Base-by-base conservation (phyloP, 2,329 filamentous ascomycete species). In the Fusarium longipes region DNA sequence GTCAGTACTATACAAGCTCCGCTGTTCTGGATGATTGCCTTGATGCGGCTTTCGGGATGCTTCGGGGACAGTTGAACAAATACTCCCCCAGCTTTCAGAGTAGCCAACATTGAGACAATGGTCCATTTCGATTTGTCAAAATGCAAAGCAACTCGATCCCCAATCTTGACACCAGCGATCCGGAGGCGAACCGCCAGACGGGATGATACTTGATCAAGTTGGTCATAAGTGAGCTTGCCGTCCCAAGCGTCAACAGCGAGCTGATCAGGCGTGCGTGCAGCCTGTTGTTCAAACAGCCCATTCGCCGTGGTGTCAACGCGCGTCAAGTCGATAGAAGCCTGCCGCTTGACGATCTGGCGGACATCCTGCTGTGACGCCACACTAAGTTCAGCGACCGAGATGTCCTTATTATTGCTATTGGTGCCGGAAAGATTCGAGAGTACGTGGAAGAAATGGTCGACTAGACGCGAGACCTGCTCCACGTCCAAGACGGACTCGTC, bases 31-130 rank as follows among this genome's bases (percentile, higher is more conserved):
- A 60, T 43, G 27, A 60, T 7, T 30, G 30, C 36, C 29, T 36
- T 36, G 32, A 47, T 33, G 32, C 57, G 57, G 29, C 30, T 47
- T 43, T 33, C 27, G n/a, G 57, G 57, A 24, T 55, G 50, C 17
- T 32, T 49, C n/a, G 44, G 43, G 39, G 47, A 52, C 24, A 60
- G 35, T 33, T 45, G 33, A 45, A 55, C 44, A 45, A 43, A 49
- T 40, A 48, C 57, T 36, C 57, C 57, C 27, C 57, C 57, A n/a
- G 57, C 49, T 35, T 55, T 54, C 18, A 60, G 42, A 35, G 53
- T 43, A n/a, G 42, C 57, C 22, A 54, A 25, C 57, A 60, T 60
- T 29, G 57, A 52, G 38, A 55, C 57, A n/a, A 55, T 36, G 18
- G 57, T 38, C 39, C 42, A 50, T 25, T 22, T 32, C 12, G 42